Conservation (phyloP, 78 protist species). For the Pelomyxa schiedti region DNA sequence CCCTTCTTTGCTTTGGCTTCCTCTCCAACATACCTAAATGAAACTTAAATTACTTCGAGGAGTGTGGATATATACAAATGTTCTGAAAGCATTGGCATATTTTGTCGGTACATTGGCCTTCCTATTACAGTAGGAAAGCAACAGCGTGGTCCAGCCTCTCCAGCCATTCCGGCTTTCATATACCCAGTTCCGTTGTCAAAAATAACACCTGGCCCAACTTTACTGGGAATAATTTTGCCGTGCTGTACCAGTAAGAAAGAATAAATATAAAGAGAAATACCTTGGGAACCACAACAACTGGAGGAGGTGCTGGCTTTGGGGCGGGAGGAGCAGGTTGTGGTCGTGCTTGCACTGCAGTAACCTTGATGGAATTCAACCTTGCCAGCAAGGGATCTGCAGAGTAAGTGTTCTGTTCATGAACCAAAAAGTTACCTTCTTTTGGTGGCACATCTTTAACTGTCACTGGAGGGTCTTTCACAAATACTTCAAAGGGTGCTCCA, state of each 20-base stretch:
- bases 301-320: too few relatives aligned
- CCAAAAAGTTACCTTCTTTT: too few relatives aligned
- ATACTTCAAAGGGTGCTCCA: neutral
- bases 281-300: too few relatives aligned
- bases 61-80: too few relatives aligned
- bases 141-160: conserved; percentile 76
- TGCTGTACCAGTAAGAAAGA: neutral
- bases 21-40: conserved; percentile 36
- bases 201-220: conserved; percentile 15
- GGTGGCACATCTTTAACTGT: too few relatives aligned
- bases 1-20: conserved; percentile 52
- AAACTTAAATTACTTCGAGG: too few relatives aligned
- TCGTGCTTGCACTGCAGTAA: neutral
- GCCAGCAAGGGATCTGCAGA: too few relatives aligned
- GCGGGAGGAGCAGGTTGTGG: too few relatives aligned
- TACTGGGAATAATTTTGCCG: neutral
- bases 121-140: conserved; percentile 60
- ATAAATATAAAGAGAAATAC: too few relatives aligned
- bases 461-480: too few relatives aligned
- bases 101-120: conserved; percentile 52
- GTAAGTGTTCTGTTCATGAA: too few relatives aligned
- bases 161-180: conserved; percentile 93
- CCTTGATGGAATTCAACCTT: neutral
- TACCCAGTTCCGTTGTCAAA: conserved; percentile 92
- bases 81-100: too few relatives aligned